These are phyloP conservation scores for Bisporella sp. DNA, from an alignment of 2,329 filamentous ascomycete species.

Conservation along the genomic window DNA sequence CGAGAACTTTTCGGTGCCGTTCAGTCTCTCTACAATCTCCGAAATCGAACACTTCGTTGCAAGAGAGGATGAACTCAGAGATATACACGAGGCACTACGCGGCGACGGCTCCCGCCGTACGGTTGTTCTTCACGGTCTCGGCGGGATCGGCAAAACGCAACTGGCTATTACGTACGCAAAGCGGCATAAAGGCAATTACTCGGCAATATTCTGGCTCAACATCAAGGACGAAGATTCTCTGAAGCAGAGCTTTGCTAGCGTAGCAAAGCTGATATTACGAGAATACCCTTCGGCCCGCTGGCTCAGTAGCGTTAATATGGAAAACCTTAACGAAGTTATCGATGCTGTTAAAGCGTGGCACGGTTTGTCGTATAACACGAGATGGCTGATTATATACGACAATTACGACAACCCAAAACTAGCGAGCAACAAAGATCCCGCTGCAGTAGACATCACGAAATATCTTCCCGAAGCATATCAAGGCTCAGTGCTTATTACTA, in stretches of 20 bases:
- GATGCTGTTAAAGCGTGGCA: slow-evolving; percentile 2
- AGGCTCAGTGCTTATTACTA: slow-evolving; percentile 4
- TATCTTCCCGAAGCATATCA: no score
- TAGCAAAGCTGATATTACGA: slow-evolving; percentile 4
- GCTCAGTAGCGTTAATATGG: neutral
- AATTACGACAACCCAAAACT: no score
- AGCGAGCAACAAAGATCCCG: slow-evolving; percentile 1
- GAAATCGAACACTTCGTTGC: slow-evolving; percentile 7
- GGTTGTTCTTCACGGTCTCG: neutral
- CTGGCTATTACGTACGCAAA: no score
- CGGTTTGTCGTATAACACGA: slow-evolving; percentile 15
- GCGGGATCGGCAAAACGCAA: no score
- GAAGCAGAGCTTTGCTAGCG: no score
- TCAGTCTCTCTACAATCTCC: slow-evolving; percentile 21
- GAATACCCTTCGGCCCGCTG: slow-evolving; percentile 3
- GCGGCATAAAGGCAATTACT: no score
- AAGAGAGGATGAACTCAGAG: slow-evolving; percentile 21
- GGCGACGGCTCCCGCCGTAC: slow-evolving; percentile 12
- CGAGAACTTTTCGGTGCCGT: slow-evolving; percentile 20
- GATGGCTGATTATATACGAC: no score
- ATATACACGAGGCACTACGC: slow-evolving; percentile 22
- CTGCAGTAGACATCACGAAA: slow-evolving; percentile 4
- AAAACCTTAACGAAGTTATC: neutral
- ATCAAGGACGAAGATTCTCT: no score
- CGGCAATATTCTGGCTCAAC: no score